phyloP scores from a whole-genome alignment of 805 yeast genomes.

The Yarrowia sp. region DNA sequence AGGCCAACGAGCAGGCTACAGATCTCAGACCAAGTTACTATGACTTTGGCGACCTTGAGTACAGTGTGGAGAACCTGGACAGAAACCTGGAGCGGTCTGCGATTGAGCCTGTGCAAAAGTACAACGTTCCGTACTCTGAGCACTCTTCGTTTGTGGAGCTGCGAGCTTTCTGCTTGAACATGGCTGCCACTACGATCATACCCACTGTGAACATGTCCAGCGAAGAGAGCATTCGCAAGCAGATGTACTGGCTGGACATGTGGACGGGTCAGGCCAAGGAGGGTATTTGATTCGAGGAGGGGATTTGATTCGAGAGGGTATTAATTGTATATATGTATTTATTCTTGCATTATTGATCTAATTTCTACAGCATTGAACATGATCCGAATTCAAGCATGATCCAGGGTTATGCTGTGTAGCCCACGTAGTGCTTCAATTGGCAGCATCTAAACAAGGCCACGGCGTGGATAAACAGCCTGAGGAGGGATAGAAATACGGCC shows the following conservation, averaged over 20 bases:
- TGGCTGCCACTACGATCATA: conserved; percentile 54
- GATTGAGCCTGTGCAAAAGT: conserved; percentile 46
- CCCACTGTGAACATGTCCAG: conserved; percentile 63
- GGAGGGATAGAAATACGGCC: too few species aligned
- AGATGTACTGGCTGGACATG: conserved; percentile 20
- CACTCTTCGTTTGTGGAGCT: conserved; percentile 89
- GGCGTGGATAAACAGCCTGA: too few species aligned
- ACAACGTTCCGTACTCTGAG: conserved; percentile 84
- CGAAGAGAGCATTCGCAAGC: background rate
- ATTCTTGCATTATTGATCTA: too few species aligned
- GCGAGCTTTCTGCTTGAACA: conserved; percentile 55
- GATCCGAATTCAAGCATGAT: too few species aligned
- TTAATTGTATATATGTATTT: too few species aligned
- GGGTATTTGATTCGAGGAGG: too few species aligned
- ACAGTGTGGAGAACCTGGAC: conserved; percentile 34
- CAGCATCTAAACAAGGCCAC: too few species aligned
- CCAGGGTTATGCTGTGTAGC: too few species aligned
- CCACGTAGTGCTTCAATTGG: too few species aligned
- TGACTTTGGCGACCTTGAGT: conserved; percentile 30
- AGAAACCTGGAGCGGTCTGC: conserved; percentile 38
- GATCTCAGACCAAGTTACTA: conserved; percentile 25
- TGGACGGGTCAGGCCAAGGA: conserved; percentile 13
- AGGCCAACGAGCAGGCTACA: conserved; percentile 30
- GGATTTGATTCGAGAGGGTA: too few species aligned
- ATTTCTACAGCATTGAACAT: too few species aligned